phyloP scores from a whole-genome alignment of 345 rosid genomes.

The Ceriops tagal region DNA sequence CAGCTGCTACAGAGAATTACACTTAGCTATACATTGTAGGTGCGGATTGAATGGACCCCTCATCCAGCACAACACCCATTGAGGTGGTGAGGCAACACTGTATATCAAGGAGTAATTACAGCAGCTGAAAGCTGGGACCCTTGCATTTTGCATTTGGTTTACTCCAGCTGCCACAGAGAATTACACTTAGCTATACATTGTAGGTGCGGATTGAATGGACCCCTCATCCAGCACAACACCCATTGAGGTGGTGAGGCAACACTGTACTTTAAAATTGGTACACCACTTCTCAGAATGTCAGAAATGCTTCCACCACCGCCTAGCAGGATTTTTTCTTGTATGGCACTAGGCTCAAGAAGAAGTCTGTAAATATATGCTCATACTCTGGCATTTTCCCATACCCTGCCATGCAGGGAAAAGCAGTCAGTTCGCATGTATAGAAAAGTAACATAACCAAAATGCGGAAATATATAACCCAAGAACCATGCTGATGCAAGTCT shows the following conservation, averaged over 20 bases:
- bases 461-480: too few species aligned
- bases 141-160: slow-evolving; percentile 11
- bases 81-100: neutral
- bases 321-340: slow-evolving; percentile 38
- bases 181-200: slow-evolving; percentile 18
- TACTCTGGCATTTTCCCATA: slow-evolving; percentile 85
- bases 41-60: neutral
- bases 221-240: slow-evolving; percentile 11
- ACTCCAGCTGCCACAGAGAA: slow-evolving; percentile 20
- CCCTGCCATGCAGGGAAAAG: slow-evolving; percentile 40
- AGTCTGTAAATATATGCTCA: slow-evolving; percentile 75
- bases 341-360: slow-evolving; percentile 56
- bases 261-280: neutral
- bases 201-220: neutral
- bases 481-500: neutral
- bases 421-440: too few species aligned
- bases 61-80: slow-evolving; percentile 11
- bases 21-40: slow-evolving; percentile 17
- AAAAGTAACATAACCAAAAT: too few species aligned
- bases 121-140: slow-evolving; percentile 14
- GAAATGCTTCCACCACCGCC: neutral
- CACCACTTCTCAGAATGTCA: neutral
- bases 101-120: slow-evolving; percentile 8
- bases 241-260: neutral
- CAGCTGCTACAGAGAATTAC: slow-evolving; percentile 16